Evolutionary conservation across 352 stramenopile genomes (phyloP).

Genomic region (Globisporangium nagaii): DNA sequence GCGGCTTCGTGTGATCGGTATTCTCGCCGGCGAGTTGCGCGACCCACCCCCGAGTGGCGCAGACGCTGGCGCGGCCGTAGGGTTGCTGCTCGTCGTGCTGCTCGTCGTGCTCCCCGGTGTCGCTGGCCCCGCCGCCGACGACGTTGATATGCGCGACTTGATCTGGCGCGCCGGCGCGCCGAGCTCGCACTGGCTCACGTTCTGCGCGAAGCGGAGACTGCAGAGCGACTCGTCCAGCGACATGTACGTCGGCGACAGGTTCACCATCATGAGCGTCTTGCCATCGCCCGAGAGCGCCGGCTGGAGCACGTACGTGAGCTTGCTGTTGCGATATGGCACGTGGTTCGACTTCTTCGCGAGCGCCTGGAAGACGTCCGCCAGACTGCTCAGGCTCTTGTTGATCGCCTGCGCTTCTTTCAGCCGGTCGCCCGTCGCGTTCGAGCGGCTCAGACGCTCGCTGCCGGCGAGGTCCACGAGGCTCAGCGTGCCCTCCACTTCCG

Average conservation of each 20-base stretch:
- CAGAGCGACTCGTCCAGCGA: constrained; percentile 97
- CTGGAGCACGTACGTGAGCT: constrained; percentile 99
- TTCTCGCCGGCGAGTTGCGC: constrained; percentile 17
- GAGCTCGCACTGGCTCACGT: constrained; percentile 97
- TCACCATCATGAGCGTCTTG: constrained; percentile 99
- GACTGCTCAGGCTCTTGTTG: constrained; percentile 98
- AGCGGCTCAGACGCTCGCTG: constrained; percentile 95
- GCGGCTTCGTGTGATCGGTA: constrained; percentile 4
- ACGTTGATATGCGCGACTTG: constrained; percentile 41
- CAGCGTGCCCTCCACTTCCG: constrained; percentile 89
- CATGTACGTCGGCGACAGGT: constrained; percentile 94
- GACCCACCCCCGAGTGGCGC: neutral
- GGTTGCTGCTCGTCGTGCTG: constrained; percentile 10
- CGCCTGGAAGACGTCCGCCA: constrained; percentile 98
- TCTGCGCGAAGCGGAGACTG: constrained; percentile 96
- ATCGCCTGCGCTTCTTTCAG: constrained; percentile 98
- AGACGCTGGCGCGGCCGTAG: neutral
- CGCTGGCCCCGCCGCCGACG: neutral
- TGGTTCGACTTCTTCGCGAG: constrained; percentile 95
- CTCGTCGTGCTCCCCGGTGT: constrained; percentile 9
- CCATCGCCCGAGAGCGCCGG: constrained; percentile 97
- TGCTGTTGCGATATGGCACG: constrained; percentile 98
- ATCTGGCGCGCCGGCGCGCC: constrained; percentile 91
- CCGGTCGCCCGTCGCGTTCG: constrained; percentile 84
- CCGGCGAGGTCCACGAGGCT: constrained; percentile 94